Conservation (phyloP, 2,329 filamentous ascomycete species). For the Penicillium sp. region DNA sequence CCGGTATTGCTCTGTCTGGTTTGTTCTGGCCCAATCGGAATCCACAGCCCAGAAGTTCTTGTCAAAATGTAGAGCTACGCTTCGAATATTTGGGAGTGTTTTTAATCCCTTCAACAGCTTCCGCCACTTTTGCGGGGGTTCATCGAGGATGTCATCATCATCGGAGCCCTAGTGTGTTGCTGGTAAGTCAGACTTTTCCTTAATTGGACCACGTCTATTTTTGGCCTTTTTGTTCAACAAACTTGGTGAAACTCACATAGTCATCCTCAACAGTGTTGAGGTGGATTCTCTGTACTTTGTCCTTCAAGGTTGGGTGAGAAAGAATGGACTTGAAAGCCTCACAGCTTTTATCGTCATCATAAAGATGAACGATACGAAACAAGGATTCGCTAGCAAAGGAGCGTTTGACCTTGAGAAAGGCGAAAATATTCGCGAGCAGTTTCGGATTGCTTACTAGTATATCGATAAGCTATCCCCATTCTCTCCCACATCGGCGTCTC, state of each 20-base stretch:
- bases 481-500: no score
- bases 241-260: background rate
- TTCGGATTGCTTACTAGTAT: no score
- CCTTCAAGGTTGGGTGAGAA: background rate
- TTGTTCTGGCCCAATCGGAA: background rate
- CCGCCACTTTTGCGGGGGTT: constrained; percentile 5
- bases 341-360: background rate
- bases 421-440: no score
- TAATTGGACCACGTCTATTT: background rate
- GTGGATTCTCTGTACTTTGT: background rate
- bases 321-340: background rate
- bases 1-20: constrained; percentile 6
- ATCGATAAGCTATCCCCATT: no score
- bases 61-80: constrained; percentile 8
- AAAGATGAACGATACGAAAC: background rate
- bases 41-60: constrained; percentile 3
- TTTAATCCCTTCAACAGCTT: constrained; percentile 2
- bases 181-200: background rate
- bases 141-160: background rate
- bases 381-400: background rate
- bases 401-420: no score
- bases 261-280: background rate
- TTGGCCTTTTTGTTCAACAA: no score
- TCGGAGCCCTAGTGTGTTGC: background rate
- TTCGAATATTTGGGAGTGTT: constrained; percentile 3